Evolutionary conservation across 78 protist species (phyloP).

Genomic region (Cavenderia fasciculata): DNA sequence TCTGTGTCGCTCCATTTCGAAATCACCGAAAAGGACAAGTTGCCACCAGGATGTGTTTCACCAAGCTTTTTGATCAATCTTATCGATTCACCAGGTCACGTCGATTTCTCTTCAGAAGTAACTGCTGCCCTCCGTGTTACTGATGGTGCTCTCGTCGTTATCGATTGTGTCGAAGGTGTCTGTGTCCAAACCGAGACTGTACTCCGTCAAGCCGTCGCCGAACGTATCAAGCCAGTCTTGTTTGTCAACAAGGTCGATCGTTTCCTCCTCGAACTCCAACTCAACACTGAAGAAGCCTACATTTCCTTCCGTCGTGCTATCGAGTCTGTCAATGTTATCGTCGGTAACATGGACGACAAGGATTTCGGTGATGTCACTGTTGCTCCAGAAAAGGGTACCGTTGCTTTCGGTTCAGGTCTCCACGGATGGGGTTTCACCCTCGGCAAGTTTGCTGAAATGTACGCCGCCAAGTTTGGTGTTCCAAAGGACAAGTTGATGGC

Average conservation of each 20-base stretch:
- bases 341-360: conserved; percentile 93
- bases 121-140: conserved; percentile 99
- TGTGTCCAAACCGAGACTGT: conserved; percentile 99
- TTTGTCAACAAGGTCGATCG: conserved; percentile 99
- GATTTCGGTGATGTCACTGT: conserved; percentile 95
- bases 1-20: conserved; percentile 97
- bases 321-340: conserved; percentile 95
- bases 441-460: conserved; percentile 92
- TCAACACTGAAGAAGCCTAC: conserved; percentile 95
- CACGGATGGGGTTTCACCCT: conserved; percentile 99
- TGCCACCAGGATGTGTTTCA: conserved; percentile 67
- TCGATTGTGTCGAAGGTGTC: conserved; percentile 99
- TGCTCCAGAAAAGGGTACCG: conserved; percentile 95
- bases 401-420: conserved; percentile 98
- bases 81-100: conserved; percentile 99
- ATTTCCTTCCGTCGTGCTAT: conserved; percentile 92
- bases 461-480: conserved; percentile 92
- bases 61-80: conserved; percentile 96
- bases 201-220: conserved; percentile 99
- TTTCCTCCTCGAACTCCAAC: conserved; percentile 96
- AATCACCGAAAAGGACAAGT: conserved; percentile 68
- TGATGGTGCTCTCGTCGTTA: conserved; percentile 99
- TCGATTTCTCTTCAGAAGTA: conserved; percentile 99
- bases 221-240: conserved; percentile 98
- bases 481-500: conserved; percentile 85